Conservation (phyloP, 2,329 filamentous ascomycete species). For the Fonsecaea pedrosoi region DNA sequence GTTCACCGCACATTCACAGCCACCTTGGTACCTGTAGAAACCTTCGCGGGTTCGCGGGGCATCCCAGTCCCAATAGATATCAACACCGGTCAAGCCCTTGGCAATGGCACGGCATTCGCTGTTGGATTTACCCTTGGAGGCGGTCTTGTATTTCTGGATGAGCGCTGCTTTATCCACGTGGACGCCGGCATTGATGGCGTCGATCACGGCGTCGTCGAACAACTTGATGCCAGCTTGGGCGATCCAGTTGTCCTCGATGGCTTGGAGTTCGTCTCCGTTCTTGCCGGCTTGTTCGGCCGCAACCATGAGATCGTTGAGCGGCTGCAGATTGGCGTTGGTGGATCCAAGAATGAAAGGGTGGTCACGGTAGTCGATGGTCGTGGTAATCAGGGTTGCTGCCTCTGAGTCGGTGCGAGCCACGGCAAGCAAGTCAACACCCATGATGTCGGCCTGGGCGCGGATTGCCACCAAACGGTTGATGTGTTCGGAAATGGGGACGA, state of each 20-base stretch:
- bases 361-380: slow-evolving; percentile 93
- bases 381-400: slow-evolving; percentile 95
- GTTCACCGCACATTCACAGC: slow-evolving; percentile 89
- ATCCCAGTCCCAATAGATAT: slow-evolving; percentile 95
- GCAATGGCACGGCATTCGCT: slow-evolving; percentile 80
- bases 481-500: slow-evolving; percentile 96
- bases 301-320: slow-evolving; percentile 89
- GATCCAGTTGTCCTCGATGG: slow-evolving; percentile 89
- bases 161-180: slow-evolving; percentile 72
- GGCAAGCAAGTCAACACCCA: slow-evolving; percentile 90
- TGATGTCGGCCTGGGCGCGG: slow-evolving; percentile 96
- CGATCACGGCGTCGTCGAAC: slow-evolving; percentile 87
- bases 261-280: slow-evolving; percentile 78
- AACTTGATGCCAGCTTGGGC: slow-evolving; percentile 79
- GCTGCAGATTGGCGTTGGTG: slow-evolving; percentile 83
- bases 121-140: slow-evolving; percentile 84
- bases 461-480: slow-evolving; percentile 98
- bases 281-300: slow-evolving; percentile 84
- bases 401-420: slow-evolving; percentile 96
- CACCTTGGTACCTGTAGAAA: slow-evolving; percentile 90
- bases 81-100: slow-evolving; percentile 74
- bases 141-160: slow-evolving; percentile 69
- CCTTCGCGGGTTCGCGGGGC: slow-evolving; percentile 90
- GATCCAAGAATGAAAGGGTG: slow-evolving; percentile 89
- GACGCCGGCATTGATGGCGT: slow-evolving; percentile 74